phyloP scores from a whole-genome alignment of 768 basidiomycete species.

The Brasilioporus rufonigricans region DNA sequence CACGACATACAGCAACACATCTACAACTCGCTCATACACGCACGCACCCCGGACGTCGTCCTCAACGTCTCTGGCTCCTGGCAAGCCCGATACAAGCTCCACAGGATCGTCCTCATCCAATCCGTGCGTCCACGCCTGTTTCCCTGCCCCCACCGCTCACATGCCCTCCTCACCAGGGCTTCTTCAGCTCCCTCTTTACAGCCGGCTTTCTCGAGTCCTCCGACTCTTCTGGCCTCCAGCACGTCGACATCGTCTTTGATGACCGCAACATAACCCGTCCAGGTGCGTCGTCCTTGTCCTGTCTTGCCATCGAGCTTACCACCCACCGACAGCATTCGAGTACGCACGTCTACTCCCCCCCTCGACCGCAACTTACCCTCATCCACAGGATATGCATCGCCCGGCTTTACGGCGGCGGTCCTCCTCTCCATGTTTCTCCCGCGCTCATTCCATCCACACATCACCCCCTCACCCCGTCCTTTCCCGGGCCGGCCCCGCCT shows the following conservation, averaged over 20 bases:
- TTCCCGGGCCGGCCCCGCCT: slow-evolving; percentile 34
- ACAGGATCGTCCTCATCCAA: slow-evolving; percentile 86
- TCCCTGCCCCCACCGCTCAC: neutral
- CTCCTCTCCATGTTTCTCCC: slow-evolving; percentile 65
- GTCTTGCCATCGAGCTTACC: neutral
- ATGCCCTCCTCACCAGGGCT: slow-evolving; percentile 53
- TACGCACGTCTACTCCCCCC: slow-evolving; percentile 39
- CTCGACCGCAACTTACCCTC: slow-evolving; percentile 12
- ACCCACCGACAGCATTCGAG: slow-evolving; percentile 71
- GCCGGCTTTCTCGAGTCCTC: slow-evolving; percentile 70
- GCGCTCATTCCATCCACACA: slow-evolving; percentile 60
- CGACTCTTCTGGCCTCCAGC: slow-evolving; percentile 35
- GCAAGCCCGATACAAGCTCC: slow-evolving; percentile 74
- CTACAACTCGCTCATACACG: slow-evolving; percentile 69
- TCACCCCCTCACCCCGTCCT: slow-evolving; percentile 72
- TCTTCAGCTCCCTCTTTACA: slow-evolving; percentile 86
- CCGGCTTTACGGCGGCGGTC: slow-evolving; percentile 84
- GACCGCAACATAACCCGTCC: slow-evolving; percentile 87
- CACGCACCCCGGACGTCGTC: slow-evolving; percentile 74
- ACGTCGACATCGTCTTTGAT: slow-evolving; percentile 72
- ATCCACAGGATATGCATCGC: slow-evolving; percentile 73
- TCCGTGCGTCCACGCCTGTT: slow-evolving; percentile 48
- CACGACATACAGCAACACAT: slow-evolving; percentile 70
- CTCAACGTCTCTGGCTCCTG: slow-evolving; percentile 65
- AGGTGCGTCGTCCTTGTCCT: slow-evolving; percentile 46